Evolutionary conservation across 169 alveolate genomes (phyloP).

Genomic region (Theileria luwenshuni): DNA sequence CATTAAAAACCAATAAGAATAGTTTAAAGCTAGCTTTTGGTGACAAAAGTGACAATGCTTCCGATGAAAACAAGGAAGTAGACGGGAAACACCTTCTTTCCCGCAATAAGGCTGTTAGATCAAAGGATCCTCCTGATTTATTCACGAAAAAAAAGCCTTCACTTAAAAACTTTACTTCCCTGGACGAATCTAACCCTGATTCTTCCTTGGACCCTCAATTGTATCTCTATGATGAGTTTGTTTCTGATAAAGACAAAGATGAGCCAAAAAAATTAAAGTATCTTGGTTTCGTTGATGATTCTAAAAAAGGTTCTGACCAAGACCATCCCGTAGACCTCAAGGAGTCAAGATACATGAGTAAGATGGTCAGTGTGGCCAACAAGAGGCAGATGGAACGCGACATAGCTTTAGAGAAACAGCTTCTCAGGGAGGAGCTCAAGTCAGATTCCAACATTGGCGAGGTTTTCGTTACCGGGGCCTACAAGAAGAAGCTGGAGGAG

Average conservation of each 20-base stretch:
- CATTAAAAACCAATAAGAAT: background rate
- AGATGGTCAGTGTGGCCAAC: conserved; percentile 71
- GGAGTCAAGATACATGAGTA: conserved; percentile 73
- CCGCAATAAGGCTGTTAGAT: background rate
- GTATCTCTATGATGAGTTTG: conserved; percentile 16
- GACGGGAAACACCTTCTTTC: conserved; percentile 17
- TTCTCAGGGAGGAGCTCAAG: conserved; percentile 60
- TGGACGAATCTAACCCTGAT: background rate
- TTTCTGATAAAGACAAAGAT: conserved; percentile 17
- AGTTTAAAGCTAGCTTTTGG: conserved; percentile 17
- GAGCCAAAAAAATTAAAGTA: conserved; percentile 11
- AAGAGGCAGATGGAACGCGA: conserved; percentile 73
- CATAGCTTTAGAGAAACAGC: conserved; percentile 74
- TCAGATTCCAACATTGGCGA: conserved; percentile 57
- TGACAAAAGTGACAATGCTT: background rate
- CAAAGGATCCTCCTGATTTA: background rate
- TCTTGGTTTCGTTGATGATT: conserved; percentile 17
- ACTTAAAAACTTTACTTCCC: background rate
- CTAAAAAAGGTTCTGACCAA: background rate
- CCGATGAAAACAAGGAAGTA: conserved; percentile 1
- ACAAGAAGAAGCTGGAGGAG: conserved; percentile 76
- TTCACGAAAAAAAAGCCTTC: background rate
- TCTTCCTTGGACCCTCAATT: conserved; percentile 2
- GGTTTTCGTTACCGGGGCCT: conserved; percentile 78
- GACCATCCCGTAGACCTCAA: conserved; percentile 5